Percentiles rank a stretch among this genome's conserved stretches.
phyloP scores from a whole-genome alignment of 371 early-diverging fungal species.

The Mucor irregularis region DNA sequence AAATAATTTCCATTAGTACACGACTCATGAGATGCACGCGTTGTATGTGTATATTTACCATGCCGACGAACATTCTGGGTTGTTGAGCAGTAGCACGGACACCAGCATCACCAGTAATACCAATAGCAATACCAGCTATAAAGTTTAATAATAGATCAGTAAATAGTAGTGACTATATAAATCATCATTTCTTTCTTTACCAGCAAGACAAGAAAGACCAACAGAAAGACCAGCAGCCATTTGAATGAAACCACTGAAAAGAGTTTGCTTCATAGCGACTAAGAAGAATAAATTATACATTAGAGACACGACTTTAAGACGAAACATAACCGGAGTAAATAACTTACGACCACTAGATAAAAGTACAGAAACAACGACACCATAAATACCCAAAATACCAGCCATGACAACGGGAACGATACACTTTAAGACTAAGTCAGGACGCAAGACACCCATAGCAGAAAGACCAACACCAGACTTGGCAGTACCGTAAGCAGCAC shows the following conservation, averaged over 20 bases:
- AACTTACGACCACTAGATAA: conserved; percentile 82
- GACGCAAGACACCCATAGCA: conserved; percentile 93
- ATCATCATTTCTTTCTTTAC: conserved; percentile 1
- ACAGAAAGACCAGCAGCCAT: conserved; percentile 93
- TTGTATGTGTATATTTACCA: conserved; percentile 47
- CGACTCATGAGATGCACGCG: not conserved
- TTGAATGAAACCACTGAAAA: conserved; percentile 86
- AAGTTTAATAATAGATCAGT: not conserved
- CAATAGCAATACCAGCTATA: conserved; percentile 94
- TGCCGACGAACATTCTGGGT: conserved; percentile 92
- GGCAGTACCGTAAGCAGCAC: conserved; percentile 98
- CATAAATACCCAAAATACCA: conserved; percentile 98
- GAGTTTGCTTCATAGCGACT: conserved; percentile 58
- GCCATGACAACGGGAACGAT: conserved; percentile 97
- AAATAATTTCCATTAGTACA: conserved; percentile 8
- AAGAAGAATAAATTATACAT: not conserved
- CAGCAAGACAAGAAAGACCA: conserved; percentile 89
- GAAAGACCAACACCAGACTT: conserved; percentile 97
- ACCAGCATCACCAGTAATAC: conserved; percentile 95
- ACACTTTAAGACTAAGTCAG: conserved; percentile 91
- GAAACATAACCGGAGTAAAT: not conserved
- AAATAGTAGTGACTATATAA: too few species aligned
- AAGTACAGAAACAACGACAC: conserved; percentile 90
- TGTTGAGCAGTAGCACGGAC: conserved; percentile 93
- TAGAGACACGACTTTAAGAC: not conserved